Base-by-base conservation (phyloP, 495 filamentous ascomycete species). In the Penicillium pulvis region DNA sequence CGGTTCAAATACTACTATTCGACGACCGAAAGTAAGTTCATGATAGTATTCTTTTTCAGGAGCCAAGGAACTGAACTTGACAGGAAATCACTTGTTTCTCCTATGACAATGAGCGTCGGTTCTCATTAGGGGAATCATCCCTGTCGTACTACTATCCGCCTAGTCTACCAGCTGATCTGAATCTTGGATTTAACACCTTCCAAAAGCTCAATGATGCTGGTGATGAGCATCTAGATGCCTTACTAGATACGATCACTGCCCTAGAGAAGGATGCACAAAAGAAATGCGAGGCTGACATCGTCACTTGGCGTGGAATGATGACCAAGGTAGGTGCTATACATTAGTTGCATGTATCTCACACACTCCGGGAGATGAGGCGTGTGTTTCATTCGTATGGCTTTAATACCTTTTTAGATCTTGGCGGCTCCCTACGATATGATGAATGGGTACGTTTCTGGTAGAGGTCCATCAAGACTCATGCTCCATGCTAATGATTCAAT, bases 231-330 rank as follows among this genome's bases (percentile, higher is more conserved):
- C 73, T 99, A 17, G 90, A 97, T 76, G 85, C 87, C 51, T 74
- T 99, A 20, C 77, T 99, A 35, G 83, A 83, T 42, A 89, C 91
- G 6, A 87, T 99, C 41, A 77, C 85, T 20, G 80, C 79, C 41
- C 75, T 89, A 36, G 94, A 98, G 70, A 77, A 83, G 65, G 79
- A 84, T 55, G 84, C 81, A 6, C 82, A 81, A 10, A 82, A 84
- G 64, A 85, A 77, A 66, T 86, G 87, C 35, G 84, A 90, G 44
- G 87, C 87, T 9, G 88, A 97, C 58, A 69, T 99, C 45, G 82
- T 98, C 47, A 97, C 93, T 0, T 99, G 93, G 93, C 79, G 94
- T 64, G 94, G 94, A 20, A 97, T 99, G 91, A 91, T 99, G 90
- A 98, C 94, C 55, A 99, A 97, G 82, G 90, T 90, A 63, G 41